Evolutionary conservation across 2,329 filamentous ascomycete genomes (phyloP).

Genomic region (Ascochyta koolunga): DNA sequence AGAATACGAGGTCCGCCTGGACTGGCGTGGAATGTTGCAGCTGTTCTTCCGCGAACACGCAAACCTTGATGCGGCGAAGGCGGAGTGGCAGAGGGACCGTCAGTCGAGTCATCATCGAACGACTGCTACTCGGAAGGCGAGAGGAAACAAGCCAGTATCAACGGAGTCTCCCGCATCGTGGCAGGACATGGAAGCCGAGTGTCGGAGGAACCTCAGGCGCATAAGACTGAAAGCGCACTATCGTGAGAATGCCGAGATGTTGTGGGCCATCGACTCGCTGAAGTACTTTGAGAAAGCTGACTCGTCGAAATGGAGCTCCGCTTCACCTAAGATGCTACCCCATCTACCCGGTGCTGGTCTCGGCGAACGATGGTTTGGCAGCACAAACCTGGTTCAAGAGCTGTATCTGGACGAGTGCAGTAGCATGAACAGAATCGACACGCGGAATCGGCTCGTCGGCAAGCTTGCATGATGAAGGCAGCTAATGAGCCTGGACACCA

Average conservation of each 20-base stretch:
- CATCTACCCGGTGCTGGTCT: constrained; percentile 38
- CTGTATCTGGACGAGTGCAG: constrained; percentile 44
- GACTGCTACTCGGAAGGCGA: constrained; percentile 2
- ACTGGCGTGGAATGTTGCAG: constrained; percentile 38
- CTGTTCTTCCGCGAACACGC: constrained; percentile 43
- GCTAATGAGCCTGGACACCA: not conserved
- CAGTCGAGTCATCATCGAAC: constrained; percentile 1
- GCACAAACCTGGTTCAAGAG: constrained; percentile 36
- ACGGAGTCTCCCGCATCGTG: constrained; percentile 4
- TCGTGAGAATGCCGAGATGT: constrained; percentile 31
- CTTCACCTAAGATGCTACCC: constrained; percentile 22
- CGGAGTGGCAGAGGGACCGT: constrained; percentile 2
- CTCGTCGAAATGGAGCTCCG: constrained; percentile 14
- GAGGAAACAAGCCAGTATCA: constrained; percentile 20
- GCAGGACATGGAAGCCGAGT: constrained; percentile 21
- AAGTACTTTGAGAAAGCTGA: constrained; percentile 30
- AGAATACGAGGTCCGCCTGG: constrained; percentile 29
- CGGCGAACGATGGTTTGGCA: constrained; percentile 40
- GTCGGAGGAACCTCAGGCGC: constrained; percentile 32
- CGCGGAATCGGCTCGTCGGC: not conserved
- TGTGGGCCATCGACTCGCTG: constrained; percentile 39
- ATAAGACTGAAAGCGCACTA: constrained; percentile 33
- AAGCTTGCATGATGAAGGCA: not conserved
- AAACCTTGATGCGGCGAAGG: constrained; percentile 16
- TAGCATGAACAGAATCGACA: constrained; percentile 38